A percentile compares a stretch with the other conserved stretches of the same genome.
phyloP scores from a whole-genome alignment of 192 early-diverging fungal genomes.

The Haplosporangium gracile region DNA sequence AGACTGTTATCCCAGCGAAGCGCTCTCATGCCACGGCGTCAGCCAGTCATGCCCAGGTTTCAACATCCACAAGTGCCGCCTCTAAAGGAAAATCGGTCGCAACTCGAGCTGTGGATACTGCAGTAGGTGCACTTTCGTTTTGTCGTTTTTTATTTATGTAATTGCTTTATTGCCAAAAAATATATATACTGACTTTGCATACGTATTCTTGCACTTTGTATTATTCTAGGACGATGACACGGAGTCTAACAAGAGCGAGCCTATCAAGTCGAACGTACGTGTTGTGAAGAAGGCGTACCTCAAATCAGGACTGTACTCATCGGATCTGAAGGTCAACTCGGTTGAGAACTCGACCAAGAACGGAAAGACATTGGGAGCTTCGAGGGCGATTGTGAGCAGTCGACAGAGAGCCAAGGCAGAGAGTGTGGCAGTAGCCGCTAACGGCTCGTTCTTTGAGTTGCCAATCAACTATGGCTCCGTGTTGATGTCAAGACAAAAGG shows the following conservation, averaged over 20 bases:
- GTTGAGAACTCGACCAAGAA: slow-evolving; percentile 9
- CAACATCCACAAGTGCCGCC: neutral
- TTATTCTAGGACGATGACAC: slow-evolving; percentile 18
- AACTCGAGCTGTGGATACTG: neutral
- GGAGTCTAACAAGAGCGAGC: neutral
- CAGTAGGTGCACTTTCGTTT: neutral
- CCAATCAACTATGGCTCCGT: slow-evolving; percentile 73
- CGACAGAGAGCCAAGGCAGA: slow-evolving; percentile 5
- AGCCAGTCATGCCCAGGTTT: neutral
- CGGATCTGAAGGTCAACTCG: slow-evolving; percentile 49
- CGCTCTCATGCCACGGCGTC: slow-evolving; percentile 6
- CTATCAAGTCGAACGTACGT: neutral
- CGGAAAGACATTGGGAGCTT: neutral
- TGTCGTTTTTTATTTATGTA: neutral
- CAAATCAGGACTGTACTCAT: slow-evolving; percentile 59
- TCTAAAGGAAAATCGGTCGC: neutral
- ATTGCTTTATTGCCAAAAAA: neutral
- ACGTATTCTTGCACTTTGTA: neutral
- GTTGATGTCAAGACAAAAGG: slow-evolving; percentile 63
- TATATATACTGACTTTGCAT: neutral
- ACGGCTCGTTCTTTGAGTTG: slow-evolving; percentile 59
- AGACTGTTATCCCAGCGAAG: neutral
- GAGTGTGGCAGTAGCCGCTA: neutral
- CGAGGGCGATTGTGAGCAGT: slow-evolving; percentile 10
- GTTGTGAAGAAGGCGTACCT: slow-evolving; percentile 52